Evolutionary conservation across 169 alveolate genomes (phyloP).

Genomic region (Plasmodium gallinaceum): DNA sequence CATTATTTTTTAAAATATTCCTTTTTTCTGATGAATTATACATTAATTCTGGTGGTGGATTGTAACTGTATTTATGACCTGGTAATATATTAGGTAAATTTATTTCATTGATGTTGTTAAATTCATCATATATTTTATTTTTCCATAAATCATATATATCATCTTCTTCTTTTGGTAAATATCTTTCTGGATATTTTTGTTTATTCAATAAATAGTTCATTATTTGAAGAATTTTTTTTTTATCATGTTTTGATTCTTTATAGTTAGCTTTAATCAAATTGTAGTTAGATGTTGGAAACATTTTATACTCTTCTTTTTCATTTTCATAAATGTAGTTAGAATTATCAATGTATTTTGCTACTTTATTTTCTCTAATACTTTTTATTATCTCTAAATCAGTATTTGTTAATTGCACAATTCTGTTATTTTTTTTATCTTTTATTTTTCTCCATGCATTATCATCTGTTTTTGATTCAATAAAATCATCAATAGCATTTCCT

Average conservation of each 20-base stretch:
- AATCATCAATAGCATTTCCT: conserved; percentile 61
- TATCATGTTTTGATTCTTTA: conserved; percentile 23
- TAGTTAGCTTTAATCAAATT: conserved; percentile 11
- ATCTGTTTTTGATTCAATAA: conserved; percentile 49
- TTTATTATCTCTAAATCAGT: conserved; percentile 51
- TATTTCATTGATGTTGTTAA: conserved; percentile 31
- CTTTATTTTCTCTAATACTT: conserved; percentile 61
- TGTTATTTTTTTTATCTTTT: conserved; percentile 70
- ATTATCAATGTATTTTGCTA: conserved; percentile 30
- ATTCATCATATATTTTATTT: conserved; percentile 59
- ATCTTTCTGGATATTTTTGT: conserved; percentile 53
- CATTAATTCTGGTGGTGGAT: conserved; percentile 75
- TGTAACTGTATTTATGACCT: conserved; percentile 76
- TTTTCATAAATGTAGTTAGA: conserved; percentile 69
- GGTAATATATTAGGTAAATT: conserved; percentile 66
- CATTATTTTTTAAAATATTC: conserved; percentile 51
- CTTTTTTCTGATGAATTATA: conserved; percentile 28
- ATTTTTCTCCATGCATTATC: conserved; percentile 65
- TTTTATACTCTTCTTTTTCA: conserved; percentile 76
- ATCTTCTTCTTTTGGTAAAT: conserved; percentile 7
- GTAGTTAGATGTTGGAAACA: background rate
- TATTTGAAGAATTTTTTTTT: conserved; percentile 26
- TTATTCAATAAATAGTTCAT: conserved; percentile 23
- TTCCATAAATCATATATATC: conserved; percentile 63
- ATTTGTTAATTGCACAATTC: conserved; percentile 52